phyloP scores from a whole-genome alignment of 2,329 filamentous ascomycete genomes.

The Dryadomyces quercivorus region DNA sequence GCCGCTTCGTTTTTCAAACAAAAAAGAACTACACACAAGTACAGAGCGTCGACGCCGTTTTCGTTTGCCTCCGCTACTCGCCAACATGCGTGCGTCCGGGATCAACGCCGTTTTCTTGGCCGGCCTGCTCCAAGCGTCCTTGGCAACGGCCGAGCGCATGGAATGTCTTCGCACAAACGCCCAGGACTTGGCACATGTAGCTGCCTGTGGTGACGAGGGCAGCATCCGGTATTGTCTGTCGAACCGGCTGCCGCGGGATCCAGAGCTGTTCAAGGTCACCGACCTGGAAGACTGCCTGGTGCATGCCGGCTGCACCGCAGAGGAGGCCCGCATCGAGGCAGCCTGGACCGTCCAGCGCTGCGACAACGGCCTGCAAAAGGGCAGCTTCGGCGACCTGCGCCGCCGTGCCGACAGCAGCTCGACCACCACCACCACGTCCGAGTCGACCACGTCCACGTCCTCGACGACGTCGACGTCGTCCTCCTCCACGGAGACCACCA shows the following conservation, averaged over 20 bases:
- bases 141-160: conserved; percentile 14
- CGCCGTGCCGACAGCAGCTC: conserved; percentile 7
- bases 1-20: too few species aligned
- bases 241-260: conserved; percentile 12
- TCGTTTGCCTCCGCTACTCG: neutral
- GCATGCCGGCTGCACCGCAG: conserved; percentile 22
- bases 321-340: conserved; percentile 23
- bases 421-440: neutral
- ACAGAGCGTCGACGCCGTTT: too few species aligned
- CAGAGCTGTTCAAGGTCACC: neutral
- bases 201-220: conserved; percentile 30
- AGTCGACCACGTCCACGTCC: neutral
- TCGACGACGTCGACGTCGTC: neutral
- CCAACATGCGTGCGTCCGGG: neutral
- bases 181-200: conserved; percentile 24
- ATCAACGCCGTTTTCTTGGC: neutral
- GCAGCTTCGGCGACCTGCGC: conserved; percentile 12
- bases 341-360: conserved; percentile 21
- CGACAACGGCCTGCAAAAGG: conserved; percentile 9
- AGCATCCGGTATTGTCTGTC: conserved; percentile 31
- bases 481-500: conserved; percentile 1
- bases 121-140: neutral
- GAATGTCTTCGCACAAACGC: conserved; percentile 29
- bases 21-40: too few species aligned
- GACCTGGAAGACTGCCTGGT: conserved; percentile 27